phyloP scores from a whole-genome alignment of 2,329 filamentous ascomycete species.

The Cylindrodendrum hubeiense region DNA sequence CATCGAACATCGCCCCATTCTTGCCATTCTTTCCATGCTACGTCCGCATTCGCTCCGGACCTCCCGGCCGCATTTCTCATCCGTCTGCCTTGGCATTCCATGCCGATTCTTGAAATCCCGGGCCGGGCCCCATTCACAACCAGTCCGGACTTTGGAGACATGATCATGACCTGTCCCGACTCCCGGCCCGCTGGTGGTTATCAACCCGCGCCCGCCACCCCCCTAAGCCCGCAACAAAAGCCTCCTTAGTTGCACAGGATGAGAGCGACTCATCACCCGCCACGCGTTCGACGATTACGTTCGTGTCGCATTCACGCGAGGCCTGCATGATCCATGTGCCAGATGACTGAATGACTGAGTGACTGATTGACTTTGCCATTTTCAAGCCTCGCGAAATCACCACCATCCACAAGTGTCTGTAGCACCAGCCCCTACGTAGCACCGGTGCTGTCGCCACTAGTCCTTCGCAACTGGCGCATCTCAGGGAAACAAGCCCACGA shows the following conservation, averaged over 20 bases:
- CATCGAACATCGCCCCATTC: conserved; percentile 39
- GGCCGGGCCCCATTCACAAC: conserved; percentile 19
- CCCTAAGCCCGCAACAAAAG: conserved; percentile 26
- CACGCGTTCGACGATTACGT: conserved; percentile 33
- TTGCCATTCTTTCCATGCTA: conserved; percentile 6
- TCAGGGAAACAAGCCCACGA: not conserved
- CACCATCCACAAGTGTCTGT: not conserved
- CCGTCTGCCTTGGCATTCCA: conserved; percentile 6
- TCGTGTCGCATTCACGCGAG: conserved; percentile 19
- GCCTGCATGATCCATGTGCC: conserved; percentile 21
- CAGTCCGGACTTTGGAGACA: conserved; percentile 22
- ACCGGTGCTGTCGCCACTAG: not conserved
- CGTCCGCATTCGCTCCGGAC: conserved; percentile 18
- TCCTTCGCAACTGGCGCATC: not conserved
- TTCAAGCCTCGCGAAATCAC: conserved; percentile 5
- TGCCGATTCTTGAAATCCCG: conserved; percentile 18
- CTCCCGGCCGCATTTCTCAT: conserved; percentile 16
- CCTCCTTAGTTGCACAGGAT: conserved; percentile 32
- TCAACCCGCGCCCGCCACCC: conserved; percentile 32
- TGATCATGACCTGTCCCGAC: conserved; percentile 32
- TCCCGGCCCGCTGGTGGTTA: conserved; percentile 26
- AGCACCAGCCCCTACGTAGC: not conserved
- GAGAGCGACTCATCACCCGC: conserved; percentile 41
- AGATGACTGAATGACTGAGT: conserved; percentile 5
- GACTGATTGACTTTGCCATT: not conserved